These are phyloP conservation scores for Prunella vulgaris DNA, from an alignment of 257 asterid species.

Conservation along the genomic window DNA sequence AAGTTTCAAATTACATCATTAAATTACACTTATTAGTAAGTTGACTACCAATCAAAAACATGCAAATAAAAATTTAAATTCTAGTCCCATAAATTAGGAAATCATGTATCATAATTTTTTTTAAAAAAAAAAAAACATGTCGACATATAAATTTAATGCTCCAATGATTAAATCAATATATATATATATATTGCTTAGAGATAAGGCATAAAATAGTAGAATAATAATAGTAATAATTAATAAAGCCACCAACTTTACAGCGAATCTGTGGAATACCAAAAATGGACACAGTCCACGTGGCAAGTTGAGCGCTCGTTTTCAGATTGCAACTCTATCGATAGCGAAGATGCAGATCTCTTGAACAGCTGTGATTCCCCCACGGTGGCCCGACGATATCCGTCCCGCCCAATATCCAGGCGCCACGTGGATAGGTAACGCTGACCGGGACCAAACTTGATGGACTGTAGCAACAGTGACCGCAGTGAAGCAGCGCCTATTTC, in stretches of 20 bases:
- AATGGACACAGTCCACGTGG: slow-evolving; percentile 31
- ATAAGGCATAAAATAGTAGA: slow-evolving; percentile 10
- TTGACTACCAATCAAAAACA: not conserved
- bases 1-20: not conserved
- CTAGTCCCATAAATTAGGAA: not conserved
- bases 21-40: not conserved
- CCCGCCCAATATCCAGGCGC: not conserved
- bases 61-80: not conserved
- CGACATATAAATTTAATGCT: not conserved
- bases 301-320: slow-evolving; percentile 29
- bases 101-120: not conserved
- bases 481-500: not conserved
- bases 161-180: not conserved
- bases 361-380: slow-evolving; percentile 25
- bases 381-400: slow-evolving; percentile 34
- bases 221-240: not conserved
- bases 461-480: slow-evolving; percentile 19
- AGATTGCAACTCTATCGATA: slow-evolving; percentile 26
- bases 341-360: slow-evolving; percentile 26
- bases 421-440: slow-evolving; percentile 25
- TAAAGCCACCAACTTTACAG: slow-evolving; percentile 16
- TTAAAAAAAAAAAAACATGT: not conserved
- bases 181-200: not conserved
- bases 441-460: slow-evolving; percentile 13
- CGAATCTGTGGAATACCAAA: not conserved